These are phyloP conservation scores for Suillus paluster DNA, from an alignment of 768 basidiomycete species.

Conservation along the genomic window DNA sequence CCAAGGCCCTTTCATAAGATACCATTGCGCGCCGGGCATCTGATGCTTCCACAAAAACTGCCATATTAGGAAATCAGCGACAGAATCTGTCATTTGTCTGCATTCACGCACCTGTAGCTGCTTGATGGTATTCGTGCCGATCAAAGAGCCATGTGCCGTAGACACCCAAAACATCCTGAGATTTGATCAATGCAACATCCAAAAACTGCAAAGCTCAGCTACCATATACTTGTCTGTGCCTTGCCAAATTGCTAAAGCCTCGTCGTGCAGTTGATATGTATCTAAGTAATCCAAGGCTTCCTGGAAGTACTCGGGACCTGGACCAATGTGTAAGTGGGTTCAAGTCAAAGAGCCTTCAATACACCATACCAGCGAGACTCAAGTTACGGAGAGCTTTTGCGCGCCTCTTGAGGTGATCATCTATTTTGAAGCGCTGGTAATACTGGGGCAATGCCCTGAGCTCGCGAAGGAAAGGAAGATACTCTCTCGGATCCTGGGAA, in stretches of 20 bases:
- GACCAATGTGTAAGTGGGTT: conserved; percentile 11
- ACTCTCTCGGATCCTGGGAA: conserved; percentile 91
- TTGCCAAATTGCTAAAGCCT: conserved; percentile 77
- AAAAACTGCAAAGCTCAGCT: conserved; percentile 19
- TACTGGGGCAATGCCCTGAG: conserved; percentile 72
- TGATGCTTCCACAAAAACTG: conserved; percentile 77
- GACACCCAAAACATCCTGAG: conserved; percentile 67
- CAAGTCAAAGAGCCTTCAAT: not conserved
- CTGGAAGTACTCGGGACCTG: conserved; percentile 73
- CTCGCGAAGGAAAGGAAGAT: conserved; percentile 94
- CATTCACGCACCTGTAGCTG: conserved; percentile 67
- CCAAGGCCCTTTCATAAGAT: conserved; percentile 83
- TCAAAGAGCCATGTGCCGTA: conserved; percentile 93
- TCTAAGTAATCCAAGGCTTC: conserved; percentile 85
- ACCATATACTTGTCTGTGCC: conserved; percentile 68
- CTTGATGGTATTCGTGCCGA: conserved; percentile 78
- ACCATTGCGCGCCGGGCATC: conserved; percentile 77
- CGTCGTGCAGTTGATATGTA: conserved; percentile 72
- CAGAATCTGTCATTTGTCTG: not conserved
- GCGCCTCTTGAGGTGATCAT: conserved; percentile 85
- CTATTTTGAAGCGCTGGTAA: conserved; percentile 90
- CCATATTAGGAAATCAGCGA: conserved; percentile 5
- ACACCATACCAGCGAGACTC: conserved; percentile 62
- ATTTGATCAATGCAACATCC: conserved; percentile 13
- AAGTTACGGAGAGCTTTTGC: conserved; percentile 78